These are phyloP conservation scores for Lanmaoa pseudosensibilis DNA, from an alignment of 768 basidiomycete genomes.

Conservation along the genomic window DNA sequence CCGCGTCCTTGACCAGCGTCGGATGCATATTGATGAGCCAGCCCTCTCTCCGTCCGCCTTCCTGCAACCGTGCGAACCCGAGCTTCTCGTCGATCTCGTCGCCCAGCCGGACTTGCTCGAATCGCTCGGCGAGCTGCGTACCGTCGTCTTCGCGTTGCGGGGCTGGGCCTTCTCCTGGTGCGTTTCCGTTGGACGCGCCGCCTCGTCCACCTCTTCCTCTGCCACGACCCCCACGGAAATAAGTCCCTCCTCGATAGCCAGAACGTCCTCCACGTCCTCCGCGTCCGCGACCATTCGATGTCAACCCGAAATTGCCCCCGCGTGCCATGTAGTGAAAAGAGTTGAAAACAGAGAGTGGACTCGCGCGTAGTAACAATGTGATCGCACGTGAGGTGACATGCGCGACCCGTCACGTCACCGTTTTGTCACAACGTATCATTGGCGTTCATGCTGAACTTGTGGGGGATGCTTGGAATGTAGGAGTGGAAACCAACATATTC, in stretches of 20 bases:
- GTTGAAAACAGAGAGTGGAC: neutral
- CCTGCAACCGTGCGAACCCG: conserved; percentile 80
- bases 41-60: conserved; percentile 76
- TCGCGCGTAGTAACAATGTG: conserved; percentile 9
- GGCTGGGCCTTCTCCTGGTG: conserved; percentile 46
- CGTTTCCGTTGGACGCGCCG: conserved; percentile 30
- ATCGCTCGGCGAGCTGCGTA: conserved; percentile 79
- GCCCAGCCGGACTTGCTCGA: conserved; percentile 70
- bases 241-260: conserved; percentile 30
- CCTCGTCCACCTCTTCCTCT: conserved; percentile 43
- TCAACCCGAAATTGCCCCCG: conserved; percentile 55
- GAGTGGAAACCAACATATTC: neutral
- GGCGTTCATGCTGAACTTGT: too few species aligned
- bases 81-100: conserved; percentile 95
- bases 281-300: conserved; percentile 43
- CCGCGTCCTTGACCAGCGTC: conserved; percentile 86
- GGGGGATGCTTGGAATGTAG: neutral
- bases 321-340: conserved; percentile 37
- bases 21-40: conserved; percentile 99
- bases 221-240: conserved; percentile 50
- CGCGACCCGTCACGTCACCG: conserved; percentile 25
- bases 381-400: conserved; percentile 26
- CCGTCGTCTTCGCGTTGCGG: conserved; percentile 87
- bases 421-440: conserved; percentile 8
- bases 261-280: conserved; percentile 44